Percentiles rank a stretch among this genome's conserved stretches.
phyloP scores from a whole-genome alignment of 306 rosid genomes.

The Hippophae rhamnoides region DNA sequence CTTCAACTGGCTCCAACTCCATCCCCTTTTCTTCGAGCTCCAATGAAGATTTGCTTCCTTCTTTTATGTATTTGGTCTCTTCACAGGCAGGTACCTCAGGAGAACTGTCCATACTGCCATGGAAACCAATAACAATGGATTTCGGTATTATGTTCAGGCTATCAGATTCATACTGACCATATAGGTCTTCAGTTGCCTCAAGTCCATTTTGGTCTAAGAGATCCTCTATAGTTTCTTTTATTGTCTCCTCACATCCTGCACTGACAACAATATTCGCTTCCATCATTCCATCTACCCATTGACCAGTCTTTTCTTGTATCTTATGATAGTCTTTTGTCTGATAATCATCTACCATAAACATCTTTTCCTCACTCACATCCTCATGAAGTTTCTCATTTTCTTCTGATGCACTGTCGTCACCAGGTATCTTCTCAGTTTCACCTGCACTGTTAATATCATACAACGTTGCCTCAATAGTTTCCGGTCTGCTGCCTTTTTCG shows the following conservation, averaged over 20 bases:
- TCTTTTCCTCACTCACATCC: conserved; percentile 15
- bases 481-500: conserved; percentile 24
- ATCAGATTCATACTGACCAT: conserved; percentile 34
- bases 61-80: conserved; percentile 24
- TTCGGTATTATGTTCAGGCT: conserved; percentile 22
- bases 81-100: conserved; percentile 20
- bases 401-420: conserved; percentile 13
- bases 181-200: conserved; percentile 25
- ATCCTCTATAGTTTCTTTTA: conserved; percentile 24
- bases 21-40: conserved; percentile 25
- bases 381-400: conserved; percentile 21
- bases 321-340: conserved; percentile 25
- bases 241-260: conserved; percentile 20
- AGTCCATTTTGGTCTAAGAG: conserved; percentile 18
- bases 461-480: conserved; percentile 15
- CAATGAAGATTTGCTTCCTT: conserved; percentile 20
- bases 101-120: conserved; percentile 24
- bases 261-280: conserved; percentile 13
- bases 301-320: conserved; percentile 18
- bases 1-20: conserved; percentile 22
- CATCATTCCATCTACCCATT: conserved; percentile 12
- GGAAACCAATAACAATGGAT: conserved; percentile 23
- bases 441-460: conserved; percentile 24
- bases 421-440: conserved; percentile 25
- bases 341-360: conserved; percentile 14